Evolutionary conservation across 2,329 filamentous ascomycete species (phyloP).

Genomic region (Boeremia lycopersici): DNA sequence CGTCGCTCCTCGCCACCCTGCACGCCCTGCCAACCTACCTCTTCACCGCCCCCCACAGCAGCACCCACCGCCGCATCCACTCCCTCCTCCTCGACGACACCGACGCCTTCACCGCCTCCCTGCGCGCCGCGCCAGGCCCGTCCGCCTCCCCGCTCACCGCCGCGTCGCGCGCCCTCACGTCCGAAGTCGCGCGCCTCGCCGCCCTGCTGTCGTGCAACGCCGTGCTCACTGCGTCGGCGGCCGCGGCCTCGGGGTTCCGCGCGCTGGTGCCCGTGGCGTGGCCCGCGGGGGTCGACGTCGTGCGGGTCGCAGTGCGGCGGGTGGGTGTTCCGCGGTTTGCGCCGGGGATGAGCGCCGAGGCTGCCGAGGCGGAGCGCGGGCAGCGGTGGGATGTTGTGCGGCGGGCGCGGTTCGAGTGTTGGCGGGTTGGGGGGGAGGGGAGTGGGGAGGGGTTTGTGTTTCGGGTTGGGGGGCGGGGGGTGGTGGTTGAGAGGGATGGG

Average conservation of each 20-base stretch:
- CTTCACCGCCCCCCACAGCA: constrained; percentile 56
- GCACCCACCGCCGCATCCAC: constrained; percentile 54
- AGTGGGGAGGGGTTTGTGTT: constrained; percentile 36
- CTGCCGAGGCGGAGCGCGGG: constrained; percentile 44
- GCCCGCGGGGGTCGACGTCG: constrained; percentile 28
- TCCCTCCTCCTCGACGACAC: constrained; percentile 62
- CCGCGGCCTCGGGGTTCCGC: constrained; percentile 14
- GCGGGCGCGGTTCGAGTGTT: constrained; percentile 44
- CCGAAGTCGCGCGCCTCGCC: constrained; percentile 14
- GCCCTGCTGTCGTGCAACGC: constrained; percentile 19
- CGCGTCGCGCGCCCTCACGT: constrained; percentile 26
- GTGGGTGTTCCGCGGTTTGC: constrained; percentile 46
- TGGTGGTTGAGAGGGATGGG: constrained; percentile 12
- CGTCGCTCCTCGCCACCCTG: constrained; percentile 58
- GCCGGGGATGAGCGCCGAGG: constrained; percentile 45
- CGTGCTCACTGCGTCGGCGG: constrained; percentile 24
- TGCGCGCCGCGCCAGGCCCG: constrained; percentile 13
- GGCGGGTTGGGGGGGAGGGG: constrained; percentile 28
- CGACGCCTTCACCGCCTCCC: constrained; percentile 53
- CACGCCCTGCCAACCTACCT: constrained; percentile 57
- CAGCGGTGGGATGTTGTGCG: constrained; percentile 46
- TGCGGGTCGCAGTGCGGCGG: constrained; percentile 44
- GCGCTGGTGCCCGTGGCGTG: constrained; percentile 38
- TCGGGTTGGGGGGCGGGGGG: constrained; percentile 23
- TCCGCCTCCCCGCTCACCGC: constrained; percentile 15